phyloP scores from a whole-genome alignment of 73 alveolate genomes.

The Paramecium octaurelia region DNA sequence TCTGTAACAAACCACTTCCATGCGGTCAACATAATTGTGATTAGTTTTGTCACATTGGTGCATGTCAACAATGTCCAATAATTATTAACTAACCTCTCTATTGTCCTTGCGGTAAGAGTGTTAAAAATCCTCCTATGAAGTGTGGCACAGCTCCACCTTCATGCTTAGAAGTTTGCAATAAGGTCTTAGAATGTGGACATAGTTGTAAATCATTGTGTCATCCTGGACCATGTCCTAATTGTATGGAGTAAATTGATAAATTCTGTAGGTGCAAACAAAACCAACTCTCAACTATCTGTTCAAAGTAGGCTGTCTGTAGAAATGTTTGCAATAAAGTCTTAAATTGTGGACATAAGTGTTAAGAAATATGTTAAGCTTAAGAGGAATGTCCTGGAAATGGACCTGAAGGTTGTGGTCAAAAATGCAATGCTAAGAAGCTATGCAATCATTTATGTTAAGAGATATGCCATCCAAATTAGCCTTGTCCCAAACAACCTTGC shows the following conservation, averaged over 20 bases:
- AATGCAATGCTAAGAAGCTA: conserved; percentile 59
- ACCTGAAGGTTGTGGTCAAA: conserved; percentile 66
- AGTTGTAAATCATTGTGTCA: conserved; percentile 77
- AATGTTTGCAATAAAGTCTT: conserved; percentile 55
- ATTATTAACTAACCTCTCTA: conserved; percentile 78
- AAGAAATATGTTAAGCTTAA: conserved; percentile 63
- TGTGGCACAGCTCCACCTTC: conserved; percentile 84
- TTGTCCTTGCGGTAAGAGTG: conserved; percentile 89
- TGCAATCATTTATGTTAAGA: conserved; percentile 78
- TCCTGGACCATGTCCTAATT: conserved; percentile 78
- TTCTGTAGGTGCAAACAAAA: conserved; percentile 71
- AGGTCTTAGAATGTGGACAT: conserved; percentile 85
- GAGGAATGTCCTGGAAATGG: conserved; percentile 27
- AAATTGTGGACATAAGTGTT: conserved; percentile 70
- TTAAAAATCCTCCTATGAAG: conserved; percentile 83
- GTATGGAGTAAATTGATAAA: conserved; percentile 70
- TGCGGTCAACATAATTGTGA: conserved; percentile 94
- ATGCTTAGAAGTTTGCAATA: conserved; percentile 77
- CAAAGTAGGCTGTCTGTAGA: conserved; percentile 73
- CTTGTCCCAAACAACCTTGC: conserved; percentile 76
- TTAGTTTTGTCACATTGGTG: conserved; percentile 92
- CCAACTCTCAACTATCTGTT: conserved; percentile 66
- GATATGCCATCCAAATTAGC: conserved; percentile 70
- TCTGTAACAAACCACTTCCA: conserved; percentile 82
- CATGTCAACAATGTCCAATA: conserved; percentile 89